These are phyloP conservation scores for Hyaloscypha hepaticicola DNA, from an alignment of 495 filamentous ascomycete genomes.

Conservation along the genomic window DNA sequence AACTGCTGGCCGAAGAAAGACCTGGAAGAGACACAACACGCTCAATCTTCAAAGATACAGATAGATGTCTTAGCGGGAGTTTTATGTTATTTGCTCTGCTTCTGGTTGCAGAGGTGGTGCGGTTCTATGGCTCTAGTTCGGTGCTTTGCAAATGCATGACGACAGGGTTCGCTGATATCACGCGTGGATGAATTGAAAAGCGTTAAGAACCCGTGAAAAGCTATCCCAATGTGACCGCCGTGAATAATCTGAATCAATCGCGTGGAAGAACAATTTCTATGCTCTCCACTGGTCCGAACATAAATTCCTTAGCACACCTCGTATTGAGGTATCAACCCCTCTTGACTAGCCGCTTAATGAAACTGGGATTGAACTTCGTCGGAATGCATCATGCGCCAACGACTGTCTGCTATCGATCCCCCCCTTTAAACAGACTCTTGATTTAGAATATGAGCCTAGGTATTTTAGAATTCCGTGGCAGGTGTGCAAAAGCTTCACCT, in stretches of 20 bases:
- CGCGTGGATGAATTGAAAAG: conserved; percentile 18
- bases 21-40: conserved; percentile 99
- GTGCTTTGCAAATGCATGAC: conserved; percentile 16
- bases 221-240: background rate
- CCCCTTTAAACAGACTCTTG: background rate
- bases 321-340: conserved; percentile 15
- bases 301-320: conserved; percentile 11
- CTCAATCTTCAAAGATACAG: conserved; percentile 88
- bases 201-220: background rate
- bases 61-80: conserved; percentile 41
- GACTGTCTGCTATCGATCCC: background rate
- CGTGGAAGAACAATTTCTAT: background rate
- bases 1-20: conserved; percentile 89
- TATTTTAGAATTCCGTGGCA: background rate
- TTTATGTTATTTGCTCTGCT: conserved; percentile 23
- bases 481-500: background rate
- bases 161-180: conserved; percentile 16
- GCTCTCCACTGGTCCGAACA: background rate
- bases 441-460: background rate
- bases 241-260: background rate
- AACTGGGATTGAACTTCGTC: conserved; percentile 14
- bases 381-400: conserved; percentile 16
- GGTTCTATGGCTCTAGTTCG: conserved; percentile 21
- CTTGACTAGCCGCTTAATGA: conserved; percentile 22
- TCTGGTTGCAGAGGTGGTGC: conserved; percentile 17